phyloP scores from a whole-genome alignment of 345 rosid species.

The Gossypium arboreum region DNA sequence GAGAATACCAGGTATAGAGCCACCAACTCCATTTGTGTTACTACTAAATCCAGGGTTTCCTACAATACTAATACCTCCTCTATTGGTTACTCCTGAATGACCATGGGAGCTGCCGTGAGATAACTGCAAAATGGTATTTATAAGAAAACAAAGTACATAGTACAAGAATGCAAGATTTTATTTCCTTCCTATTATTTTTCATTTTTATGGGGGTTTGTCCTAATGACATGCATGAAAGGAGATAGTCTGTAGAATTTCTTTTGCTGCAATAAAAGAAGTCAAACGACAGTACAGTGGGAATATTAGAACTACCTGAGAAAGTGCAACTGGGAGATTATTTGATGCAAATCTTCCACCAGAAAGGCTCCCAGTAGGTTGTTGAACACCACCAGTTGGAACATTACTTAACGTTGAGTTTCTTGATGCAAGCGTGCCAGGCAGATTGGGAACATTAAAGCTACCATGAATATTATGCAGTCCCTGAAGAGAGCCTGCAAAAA shows the following conservation, averaged over 20 bases:
- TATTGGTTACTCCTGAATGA: constrained; percentile 82
- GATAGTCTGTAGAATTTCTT: constrained; percentile 5
- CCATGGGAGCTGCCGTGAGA: constrained; percentile 91
- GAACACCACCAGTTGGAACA: constrained; percentile 76
- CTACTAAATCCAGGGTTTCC: constrained; percentile 86
- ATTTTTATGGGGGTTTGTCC: background rate
- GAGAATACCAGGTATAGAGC: constrained; percentile 92
- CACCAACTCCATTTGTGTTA: constrained; percentile 83
- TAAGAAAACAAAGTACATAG: background rate
- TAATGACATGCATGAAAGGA: background rate
- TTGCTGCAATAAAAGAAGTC: background rate
- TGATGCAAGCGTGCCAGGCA: constrained; percentile 84
- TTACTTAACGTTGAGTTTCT: constrained; percentile 79
- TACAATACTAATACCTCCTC: constrained; percentile 85
- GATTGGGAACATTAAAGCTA: constrained; percentile 79
- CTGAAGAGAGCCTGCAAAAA: constrained; percentile 64
- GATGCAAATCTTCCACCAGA: constrained; percentile 83
- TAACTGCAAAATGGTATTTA: constrained; percentile 47
- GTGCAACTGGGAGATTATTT: constrained; percentile 81
- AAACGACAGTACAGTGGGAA: constrained; percentile 12
- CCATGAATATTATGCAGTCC: constrained; percentile 90
- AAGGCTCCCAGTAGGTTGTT: constrained; percentile 85
- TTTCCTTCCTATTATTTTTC: background rate
- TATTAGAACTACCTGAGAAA: constrained; percentile 67
- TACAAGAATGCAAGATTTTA: background rate